phyloP scores from a whole-genome alignment of 225 moss, liverwort and hornwort species.

The Rhytidiadelphus loreus region DNA sequence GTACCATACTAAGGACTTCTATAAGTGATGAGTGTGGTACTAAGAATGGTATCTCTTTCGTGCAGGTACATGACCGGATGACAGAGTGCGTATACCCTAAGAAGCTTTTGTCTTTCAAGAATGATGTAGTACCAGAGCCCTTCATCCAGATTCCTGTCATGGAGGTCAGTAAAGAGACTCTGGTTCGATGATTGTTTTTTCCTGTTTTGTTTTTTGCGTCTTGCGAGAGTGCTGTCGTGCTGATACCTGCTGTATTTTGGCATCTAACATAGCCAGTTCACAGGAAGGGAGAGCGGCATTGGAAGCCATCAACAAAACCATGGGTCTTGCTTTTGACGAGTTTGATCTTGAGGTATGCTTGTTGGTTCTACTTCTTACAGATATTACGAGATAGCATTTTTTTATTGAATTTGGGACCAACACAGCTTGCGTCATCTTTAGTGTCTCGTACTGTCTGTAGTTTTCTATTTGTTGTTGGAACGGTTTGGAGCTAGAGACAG shows the following conservation, averaged over 20 bases:
- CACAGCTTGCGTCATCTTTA: not conserved
- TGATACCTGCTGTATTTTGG: not conserved
- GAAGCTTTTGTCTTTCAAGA: conserved; percentile 66
- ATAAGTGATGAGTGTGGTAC: not conserved
- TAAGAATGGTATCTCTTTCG: not conserved
- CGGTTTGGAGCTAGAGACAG: not conserved
- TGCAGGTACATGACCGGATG: conserved; percentile 96
- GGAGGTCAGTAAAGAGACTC: conserved; percentile 45
- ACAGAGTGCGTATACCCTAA: conserved; percentile 77
- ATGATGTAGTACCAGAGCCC: conserved; percentile 66
- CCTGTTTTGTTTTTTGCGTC: not conserved
- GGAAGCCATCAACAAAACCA: conserved; percentile 83
- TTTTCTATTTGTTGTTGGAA: not conserved
- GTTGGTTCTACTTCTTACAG: not conserved
- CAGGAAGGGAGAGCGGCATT: conserved; percentile 93
- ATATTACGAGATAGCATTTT: not conserved
- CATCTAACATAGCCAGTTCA: not conserved
- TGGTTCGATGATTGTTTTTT: not conserved
- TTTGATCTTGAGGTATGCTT: conserved; percentile 81
- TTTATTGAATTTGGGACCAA: not conserved
- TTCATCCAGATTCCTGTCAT: conserved; percentile 78
- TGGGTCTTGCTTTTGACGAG: conserved; percentile 99
- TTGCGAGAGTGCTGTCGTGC: not conserved
- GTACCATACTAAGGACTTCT: not conserved
- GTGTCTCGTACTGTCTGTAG: not conserved